Evolutionary conservation across 1,284 basidiomycete species (phyloP).

Genomic region (Quambalaria eucalypti): DNA sequence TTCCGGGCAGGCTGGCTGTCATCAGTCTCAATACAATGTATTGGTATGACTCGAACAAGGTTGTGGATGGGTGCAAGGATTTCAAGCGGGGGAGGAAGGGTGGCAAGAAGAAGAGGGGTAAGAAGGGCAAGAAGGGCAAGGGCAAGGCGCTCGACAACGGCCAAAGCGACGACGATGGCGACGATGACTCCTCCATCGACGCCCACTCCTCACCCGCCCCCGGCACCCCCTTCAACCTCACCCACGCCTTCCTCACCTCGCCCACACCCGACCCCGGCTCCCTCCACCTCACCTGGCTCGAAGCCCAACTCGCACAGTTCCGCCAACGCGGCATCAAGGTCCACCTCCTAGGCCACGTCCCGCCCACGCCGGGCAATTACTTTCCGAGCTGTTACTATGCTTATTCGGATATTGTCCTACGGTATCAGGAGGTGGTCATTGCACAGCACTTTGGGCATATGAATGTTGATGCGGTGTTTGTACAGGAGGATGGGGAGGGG

Average conservation of each 20-base stretch:
- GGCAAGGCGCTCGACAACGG: neutral
- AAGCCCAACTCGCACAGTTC: slow-evolving; percentile 68
- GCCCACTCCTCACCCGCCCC: neutral
- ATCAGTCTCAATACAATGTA: slow-evolving; percentile 85
- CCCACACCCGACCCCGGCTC: slow-evolving; percentile 39
- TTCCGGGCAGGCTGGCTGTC: slow-evolving; percentile 66
- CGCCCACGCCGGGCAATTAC: slow-evolving; percentile 70
- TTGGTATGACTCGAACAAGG: slow-evolving; percentile 84
- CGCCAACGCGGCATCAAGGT: slow-evolving; percentile 68
- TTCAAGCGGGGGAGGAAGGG: neutral
- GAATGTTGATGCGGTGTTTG: slow-evolving; percentile 48
- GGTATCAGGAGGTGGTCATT: slow-evolving; percentile 81
- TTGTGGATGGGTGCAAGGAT: slow-evolving; percentile 51
- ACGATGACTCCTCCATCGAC: neutral
- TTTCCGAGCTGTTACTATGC: slow-evolving; percentile 69
- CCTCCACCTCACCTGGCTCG: slow-evolving; percentile 65
- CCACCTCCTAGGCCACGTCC: slow-evolving; percentile 56
- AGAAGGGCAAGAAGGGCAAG: neutral
- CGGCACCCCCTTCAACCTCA: neutral
- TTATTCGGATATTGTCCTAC: slow-evolving; percentile 70
- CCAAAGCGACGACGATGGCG: neutral
- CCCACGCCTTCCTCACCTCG: neutral
- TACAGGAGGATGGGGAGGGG: slow-evolving; percentile 35
- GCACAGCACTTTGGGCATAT: slow-evolving; percentile 74
- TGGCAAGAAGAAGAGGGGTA: neutral